phyloP scores from a whole-genome alignment of 768 basidiomycete genomes.

The Leccinum subtestaceum region DNA sequence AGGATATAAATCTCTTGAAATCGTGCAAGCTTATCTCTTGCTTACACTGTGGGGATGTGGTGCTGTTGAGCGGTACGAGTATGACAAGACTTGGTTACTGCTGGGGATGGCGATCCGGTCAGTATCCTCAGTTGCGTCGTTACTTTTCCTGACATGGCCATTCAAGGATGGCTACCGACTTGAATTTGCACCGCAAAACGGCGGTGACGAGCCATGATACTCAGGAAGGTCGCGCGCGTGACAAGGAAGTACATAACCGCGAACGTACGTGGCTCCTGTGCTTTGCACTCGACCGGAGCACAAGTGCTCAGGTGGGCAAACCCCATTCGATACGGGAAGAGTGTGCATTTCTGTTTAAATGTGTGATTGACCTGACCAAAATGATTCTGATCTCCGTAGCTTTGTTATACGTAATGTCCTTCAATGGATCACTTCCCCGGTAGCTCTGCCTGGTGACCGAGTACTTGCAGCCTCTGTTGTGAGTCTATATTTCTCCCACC shows the following conservation, averaged over 20 bases:
- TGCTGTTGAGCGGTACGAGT: slow-evolving; percentile 94
- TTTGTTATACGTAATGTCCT: slow-evolving; percentile 83
- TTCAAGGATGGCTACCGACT: slow-evolving; percentile 87
- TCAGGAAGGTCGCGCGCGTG: slow-evolving; percentile 76
- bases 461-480: slow-evolving; percentile 78
- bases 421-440: slow-evolving; percentile 69
- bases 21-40: slow-evolving; percentile 92
- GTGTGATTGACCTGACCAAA: background rate
- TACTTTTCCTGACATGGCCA: slow-evolving; percentile 9
- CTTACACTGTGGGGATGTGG: slow-evolving; percentile 90
- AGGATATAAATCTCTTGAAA: slow-evolving; percentile 92
- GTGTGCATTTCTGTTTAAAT: slow-evolving; percentile 44
- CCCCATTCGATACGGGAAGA: slow-evolving; percentile 92
- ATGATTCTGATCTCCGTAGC: slow-evolving; percentile 36
- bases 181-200: slow-evolving; percentile 92
- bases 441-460: slow-evolving; percentile 61
- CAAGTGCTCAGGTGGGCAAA: slow-evolving; percentile 96
- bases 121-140: slow-evolving; percentile 14
- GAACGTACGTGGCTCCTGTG: slow-evolving; percentile 94
- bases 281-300: slow-evolving; percentile 82
- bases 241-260: slow-evolving; percentile 86
- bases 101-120: slow-evolving; percentile 84
- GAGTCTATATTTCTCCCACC: slow-evolving; percentile 22
- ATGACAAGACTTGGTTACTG: slow-evolving; percentile 90
- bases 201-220: slow-evolving; percentile 56